These are phyloP conservation scores for Phytophthora melonis DNA, from an alignment of 352 stramenopile species.

Conservation along the genomic window DNA sequence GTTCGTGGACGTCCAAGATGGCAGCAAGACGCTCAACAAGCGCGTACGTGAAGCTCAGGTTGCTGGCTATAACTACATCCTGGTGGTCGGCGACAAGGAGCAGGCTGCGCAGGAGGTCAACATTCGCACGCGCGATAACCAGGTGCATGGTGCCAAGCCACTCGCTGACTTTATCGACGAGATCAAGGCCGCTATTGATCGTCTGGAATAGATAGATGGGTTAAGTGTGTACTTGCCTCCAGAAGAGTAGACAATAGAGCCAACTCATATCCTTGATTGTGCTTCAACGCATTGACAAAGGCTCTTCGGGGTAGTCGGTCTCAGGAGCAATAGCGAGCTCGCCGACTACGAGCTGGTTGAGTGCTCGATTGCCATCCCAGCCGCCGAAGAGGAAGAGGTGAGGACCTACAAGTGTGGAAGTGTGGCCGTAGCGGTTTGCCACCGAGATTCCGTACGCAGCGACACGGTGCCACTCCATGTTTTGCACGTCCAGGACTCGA, in stretches of 20 bases:
- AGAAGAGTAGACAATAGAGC: conserved; percentile 31
- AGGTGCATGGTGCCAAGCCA: conserved; percentile 75
- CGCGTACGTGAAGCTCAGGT: conserved; percentile 82
- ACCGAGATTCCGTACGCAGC: conserved; percentile 51
- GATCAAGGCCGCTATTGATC: conserved; percentile 60
- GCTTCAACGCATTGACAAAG: conserved; percentile 19
- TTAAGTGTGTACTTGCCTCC: neutral
- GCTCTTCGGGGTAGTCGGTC: conserved; percentile 6
- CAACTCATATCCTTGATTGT: conserved; percentile 19
- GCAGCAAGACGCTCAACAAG: conserved; percentile 89
- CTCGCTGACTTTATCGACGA: conserved; percentile 66
- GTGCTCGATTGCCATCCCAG: conserved; percentile 83
- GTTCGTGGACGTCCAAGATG: conserved; percentile 80
- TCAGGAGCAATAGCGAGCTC: conserved; percentile 47
- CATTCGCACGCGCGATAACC: conserved; percentile 85
- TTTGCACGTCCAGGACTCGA: conserved; percentile 62
- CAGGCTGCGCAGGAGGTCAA: conserved; percentile 63
- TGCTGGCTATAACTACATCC: conserved; percentile 88
- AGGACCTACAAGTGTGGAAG: conserved; percentile 64
- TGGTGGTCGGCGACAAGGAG: conserved; percentile 85
- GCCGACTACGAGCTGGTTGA: conserved; percentile 80
- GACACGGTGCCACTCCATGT: conserved; percentile 73
- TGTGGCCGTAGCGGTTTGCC: conserved; percentile 79
- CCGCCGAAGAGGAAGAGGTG: conserved; percentile 84
- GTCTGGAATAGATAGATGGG: conserved; percentile 60